Evolutionary conservation across 1,139 yeast species (phyloP), one percentile per base, ranked within the genome.

Genomic region (Pichia sp.): DNA sequence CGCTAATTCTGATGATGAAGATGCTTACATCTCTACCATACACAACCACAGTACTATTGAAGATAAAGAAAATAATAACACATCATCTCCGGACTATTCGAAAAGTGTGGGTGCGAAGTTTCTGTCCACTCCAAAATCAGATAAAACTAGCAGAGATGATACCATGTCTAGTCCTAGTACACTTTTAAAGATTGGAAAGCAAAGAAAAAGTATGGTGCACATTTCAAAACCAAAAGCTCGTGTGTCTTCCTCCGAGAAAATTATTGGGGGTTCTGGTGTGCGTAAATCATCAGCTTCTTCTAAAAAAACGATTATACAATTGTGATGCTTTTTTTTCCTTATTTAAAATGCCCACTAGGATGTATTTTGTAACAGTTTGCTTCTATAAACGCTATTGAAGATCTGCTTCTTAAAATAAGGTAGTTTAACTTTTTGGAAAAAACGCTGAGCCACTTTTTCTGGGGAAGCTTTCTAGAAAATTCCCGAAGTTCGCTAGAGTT

Each of bases 261-360:
- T 60, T 15, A 52, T 60, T 19, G 64, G 64, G 2, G 55, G 48
- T 26, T 54, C 59, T 4, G 64, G 64, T 11, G 54, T 60, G n/a
- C 65, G 68, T 43, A 65, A 63, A 37, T 35, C 34, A 4, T 60
- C 68, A 9, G 57, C 59, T 15, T 50, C 55, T n/a, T 39, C 50
- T 5, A 53, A 52, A 36, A 54, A 57, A 36, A 39, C 49, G 5
- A 38, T 50, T 12, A 35, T 47, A n/a, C 48, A 44, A 21, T 28
- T 46, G 31, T 53, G 37, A 31, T n/a, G n/a, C n/a, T n/a, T n/a
- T n/a, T n/a, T n/a, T n/a, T n/a, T n/a, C n/a, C n/a, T n/a, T n/a
- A n/a, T n/a, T n/a, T n/a, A n/a, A n/a, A n/a, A n/a, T n/a, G n/a
- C n/a, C n/a, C n/a, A n/a, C n/a, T n/a, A n/a, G n/a, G n/a, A n/a